Evolutionary conservation across 202 grass and related monocot genomes (phyloP).

Genomic region (Panicum hallii): DNA sequence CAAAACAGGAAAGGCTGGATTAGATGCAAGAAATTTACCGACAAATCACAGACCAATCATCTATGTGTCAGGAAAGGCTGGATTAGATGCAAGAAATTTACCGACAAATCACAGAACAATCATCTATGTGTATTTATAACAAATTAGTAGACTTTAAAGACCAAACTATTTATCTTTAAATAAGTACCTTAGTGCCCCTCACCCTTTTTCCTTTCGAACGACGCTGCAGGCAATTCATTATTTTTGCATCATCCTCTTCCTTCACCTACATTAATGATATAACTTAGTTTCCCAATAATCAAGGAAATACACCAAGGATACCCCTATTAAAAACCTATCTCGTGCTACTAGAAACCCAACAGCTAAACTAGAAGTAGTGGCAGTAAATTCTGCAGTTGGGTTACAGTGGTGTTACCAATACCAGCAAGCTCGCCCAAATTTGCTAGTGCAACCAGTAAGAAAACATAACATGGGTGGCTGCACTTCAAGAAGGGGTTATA

Average conservation of each 20-base stretch:
- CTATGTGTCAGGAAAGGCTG: constrained; percentile 13
- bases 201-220: constrained; percentile 67
- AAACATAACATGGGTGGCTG: background rate
- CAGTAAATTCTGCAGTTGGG: constrained; percentile 2
- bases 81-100: constrained; percentile 31
- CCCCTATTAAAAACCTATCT: constrained; percentile 20
- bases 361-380: constrained; percentile 33
- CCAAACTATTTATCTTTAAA: constrained; percentile 35
- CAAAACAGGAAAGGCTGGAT: constrained; percentile 45
- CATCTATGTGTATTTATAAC: constrained; percentile 6
- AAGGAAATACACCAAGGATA: background rate
- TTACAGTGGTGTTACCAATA: background rate
- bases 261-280: constrained; percentile 63
- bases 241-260: constrained; percentile 87
- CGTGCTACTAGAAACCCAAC: constrained; percentile 2
- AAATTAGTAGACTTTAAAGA: constrained; percentile 13
- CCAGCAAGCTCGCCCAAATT: background rate
- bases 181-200: constrained; percentile 57
- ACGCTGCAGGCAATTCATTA: constrained; percentile 62
- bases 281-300: constrained; percentile 1
- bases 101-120: constrained; percentile 32
- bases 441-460: background rate
- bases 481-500: background rate
- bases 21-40: constrained; percentile 17
- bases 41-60: constrained; percentile 33